Conservation (phyloP, 208 protist species). For the Acanthamoeba triangularis region DNA sequence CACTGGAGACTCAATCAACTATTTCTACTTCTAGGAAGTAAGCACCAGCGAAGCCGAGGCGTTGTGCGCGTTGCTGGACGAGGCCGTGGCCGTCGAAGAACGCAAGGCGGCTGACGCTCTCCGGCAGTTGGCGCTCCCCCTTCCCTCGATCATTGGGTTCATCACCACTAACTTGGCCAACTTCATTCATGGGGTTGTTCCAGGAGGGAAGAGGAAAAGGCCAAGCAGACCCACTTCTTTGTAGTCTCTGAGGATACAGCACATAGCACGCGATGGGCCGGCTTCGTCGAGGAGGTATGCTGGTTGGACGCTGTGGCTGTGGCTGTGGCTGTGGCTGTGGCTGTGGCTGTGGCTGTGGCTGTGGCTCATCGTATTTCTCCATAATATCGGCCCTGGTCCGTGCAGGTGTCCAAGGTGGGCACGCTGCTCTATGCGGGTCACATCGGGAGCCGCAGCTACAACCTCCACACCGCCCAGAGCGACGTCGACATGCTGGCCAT, state of each 20-base stretch:
- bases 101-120: not conserved
- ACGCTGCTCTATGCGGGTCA: not conserved
- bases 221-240: not conserved
- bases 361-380: too few species aligned
- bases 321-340: not conserved
- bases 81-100: not conserved
- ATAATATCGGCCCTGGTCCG: too few species aligned
- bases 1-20: not conserved
- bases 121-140: not conserved
- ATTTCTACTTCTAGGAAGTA: not conserved
- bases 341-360: too few species aligned
- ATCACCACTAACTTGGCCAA: not conserved
- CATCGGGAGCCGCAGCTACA: slow-evolving; percentile 39
- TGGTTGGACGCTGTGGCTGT: not conserved
- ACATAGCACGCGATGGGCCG: not conserved
- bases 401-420: slow-evolving; percentile 9
- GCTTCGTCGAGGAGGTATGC: not conserved
- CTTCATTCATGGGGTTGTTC: too few species aligned
- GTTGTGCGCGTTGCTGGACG: not conserved
- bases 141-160: not conserved
- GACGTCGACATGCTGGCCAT: slow-evolving; percentile 44
- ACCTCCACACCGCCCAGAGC: not conserved
- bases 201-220: not conserved
- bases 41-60: not conserved
- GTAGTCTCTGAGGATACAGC: not conserved